Percentiles rank a stretch among this genome's conserved stretches.
phyloP scores from a whole-genome alignment of 805 yeast species.

The Tetrapisispora namnaoensis region DNA sequence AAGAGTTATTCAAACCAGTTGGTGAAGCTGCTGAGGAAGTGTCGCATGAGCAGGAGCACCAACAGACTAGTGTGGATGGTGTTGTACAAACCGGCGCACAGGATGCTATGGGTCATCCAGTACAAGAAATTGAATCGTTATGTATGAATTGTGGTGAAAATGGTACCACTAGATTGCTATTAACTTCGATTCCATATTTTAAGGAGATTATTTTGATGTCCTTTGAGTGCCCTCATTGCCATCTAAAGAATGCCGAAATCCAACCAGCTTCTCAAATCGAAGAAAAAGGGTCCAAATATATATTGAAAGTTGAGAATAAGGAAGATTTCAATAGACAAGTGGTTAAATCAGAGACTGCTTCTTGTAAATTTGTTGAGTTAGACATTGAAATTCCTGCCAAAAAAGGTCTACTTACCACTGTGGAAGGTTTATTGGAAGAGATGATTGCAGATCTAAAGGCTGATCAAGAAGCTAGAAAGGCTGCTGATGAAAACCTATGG shows the following conservation, averaged over 20 bases:
- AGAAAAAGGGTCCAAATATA: slow-evolving; percentile 73
- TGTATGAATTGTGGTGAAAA: slow-evolving; percentile 91
- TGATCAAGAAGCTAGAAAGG: slow-evolving; percentile 75
- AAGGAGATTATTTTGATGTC: slow-evolving; percentile 89
- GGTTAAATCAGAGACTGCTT: slow-evolving; percentile 80
- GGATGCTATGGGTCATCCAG: slow-evolving; percentile 86
- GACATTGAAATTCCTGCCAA: slow-evolving; percentile 94
- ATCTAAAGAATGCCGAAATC: slow-evolving; percentile 79
- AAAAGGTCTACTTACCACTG: slow-evolving; percentile 84
- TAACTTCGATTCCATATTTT: slow-evolving; percentile 87
- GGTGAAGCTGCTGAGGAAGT: slow-evolving; percentile 49
- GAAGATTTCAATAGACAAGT: slow-evolving; percentile 84
- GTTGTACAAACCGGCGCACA: slow-evolving; percentile 62
- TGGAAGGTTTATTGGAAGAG: slow-evolving; percentile 80
- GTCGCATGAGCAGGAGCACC: slow-evolving; percentile 29
- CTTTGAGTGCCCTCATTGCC: slow-evolving; percentile 92
- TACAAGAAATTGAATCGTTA: slow-evolving; percentile 86
- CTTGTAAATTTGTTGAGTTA: slow-evolving; percentile 68
- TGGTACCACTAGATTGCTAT: slow-evolving; percentile 73
- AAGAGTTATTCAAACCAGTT: slow-evolving; percentile 46
- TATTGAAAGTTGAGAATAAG: slow-evolving; percentile 53
- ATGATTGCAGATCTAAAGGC: slow-evolving; percentile 70
- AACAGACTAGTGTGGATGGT: slow-evolving; percentile 27
- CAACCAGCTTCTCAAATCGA: slow-evolving; percentile 94
- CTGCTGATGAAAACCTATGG: slow-evolving; percentile 62